Evolutionary conservation across 2,329 filamentous ascomycete species (phyloP).

Genomic region (Achaetomium macrosporum): DNA sequence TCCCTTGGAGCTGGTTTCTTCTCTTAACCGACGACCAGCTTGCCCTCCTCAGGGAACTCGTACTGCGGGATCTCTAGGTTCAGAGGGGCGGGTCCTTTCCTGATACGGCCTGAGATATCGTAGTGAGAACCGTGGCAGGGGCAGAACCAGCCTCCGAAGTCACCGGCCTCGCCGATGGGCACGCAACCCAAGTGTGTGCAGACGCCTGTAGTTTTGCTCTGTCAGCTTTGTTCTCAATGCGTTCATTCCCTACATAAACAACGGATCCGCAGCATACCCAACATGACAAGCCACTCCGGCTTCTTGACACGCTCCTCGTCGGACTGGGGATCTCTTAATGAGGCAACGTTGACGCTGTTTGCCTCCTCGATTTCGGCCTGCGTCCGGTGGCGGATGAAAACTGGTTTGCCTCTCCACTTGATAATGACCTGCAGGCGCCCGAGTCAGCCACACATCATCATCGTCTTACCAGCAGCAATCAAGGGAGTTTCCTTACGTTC

Average conservation of each 20-base stretch:
- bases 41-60: constrained; percentile 85
- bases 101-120: constrained; percentile 97
- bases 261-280: constrained; percentile 56
- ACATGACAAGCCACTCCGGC: constrained; percentile 98
- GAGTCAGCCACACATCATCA: background rate
- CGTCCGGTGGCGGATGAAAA: constrained; percentile 99
- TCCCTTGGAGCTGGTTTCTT: background rate
- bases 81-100: constrained; percentile 93
- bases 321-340: constrained; percentile 83
- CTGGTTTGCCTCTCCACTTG: constrained; percentile 99
- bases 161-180: constrained; percentile 96
- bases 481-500: constrained; percentile 66
- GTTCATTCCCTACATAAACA: background rate
- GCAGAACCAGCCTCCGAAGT: constrained; percentile 99
- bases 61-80: constrained; percentile 94
- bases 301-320: constrained; percentile 95
- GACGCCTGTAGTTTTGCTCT: constrained; percentile 57
- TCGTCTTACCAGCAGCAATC: background rate
- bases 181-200: constrained; percentile 99
- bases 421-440: constrained; percentile 69
- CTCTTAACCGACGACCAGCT: constrained; percentile 84
- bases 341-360: constrained; percentile 75
- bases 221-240: constrained; percentile 20
- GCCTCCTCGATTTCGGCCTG: constrained; percentile 89
- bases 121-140: constrained; percentile 99